Conservation (phyloP, 352 stramenopile species). For the Phytophthora syringae region DNA sequence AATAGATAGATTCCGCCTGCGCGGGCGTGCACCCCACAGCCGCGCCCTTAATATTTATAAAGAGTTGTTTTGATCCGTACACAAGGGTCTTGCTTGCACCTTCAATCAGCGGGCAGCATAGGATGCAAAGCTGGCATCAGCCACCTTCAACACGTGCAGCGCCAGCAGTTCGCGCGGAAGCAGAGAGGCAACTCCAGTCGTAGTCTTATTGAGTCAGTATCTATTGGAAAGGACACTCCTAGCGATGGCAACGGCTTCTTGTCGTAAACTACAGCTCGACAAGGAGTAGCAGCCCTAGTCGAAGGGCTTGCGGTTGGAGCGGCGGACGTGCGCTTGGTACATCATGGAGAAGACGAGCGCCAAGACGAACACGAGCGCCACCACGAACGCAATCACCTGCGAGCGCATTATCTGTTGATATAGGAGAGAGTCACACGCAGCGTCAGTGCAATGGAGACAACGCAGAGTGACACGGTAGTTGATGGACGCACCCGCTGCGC, state of each 20-base stretch:
- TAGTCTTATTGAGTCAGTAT: constrained; percentile 15
- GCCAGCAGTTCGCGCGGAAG: constrained; percentile 22
- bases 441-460: constrained; percentile 2
- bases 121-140: too few species aligned
- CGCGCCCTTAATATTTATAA: constrained; percentile 40
- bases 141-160: not conserved
- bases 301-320: constrained; percentile 35
- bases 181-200: constrained; percentile 5
- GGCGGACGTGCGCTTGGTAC: constrained; percentile 52
- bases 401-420: constrained; percentile 60
- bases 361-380: constrained; percentile 62
- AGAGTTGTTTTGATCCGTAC: constrained; percentile 11
- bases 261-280: constrained; percentile 3
- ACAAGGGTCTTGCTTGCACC: too few species aligned
- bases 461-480: too few species aligned
- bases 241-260: constrained; percentile 27
- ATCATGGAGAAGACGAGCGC: constrained; percentile 62
- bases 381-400: constrained; percentile 63
- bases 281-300: too few species aligned
- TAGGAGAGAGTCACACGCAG: constrained; percentile 8
- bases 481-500: constrained; percentile 40
- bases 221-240: too few species aligned
- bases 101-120: constrained; percentile 7
- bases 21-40: not conserved
- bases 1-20: constrained; percentile 11